These are phyloP conservation scores for Hyphopichia wangnamkhiaoensis DNA, from an alignment of 1,139 yeast genomes.

Conservation along the genomic window DNA sequence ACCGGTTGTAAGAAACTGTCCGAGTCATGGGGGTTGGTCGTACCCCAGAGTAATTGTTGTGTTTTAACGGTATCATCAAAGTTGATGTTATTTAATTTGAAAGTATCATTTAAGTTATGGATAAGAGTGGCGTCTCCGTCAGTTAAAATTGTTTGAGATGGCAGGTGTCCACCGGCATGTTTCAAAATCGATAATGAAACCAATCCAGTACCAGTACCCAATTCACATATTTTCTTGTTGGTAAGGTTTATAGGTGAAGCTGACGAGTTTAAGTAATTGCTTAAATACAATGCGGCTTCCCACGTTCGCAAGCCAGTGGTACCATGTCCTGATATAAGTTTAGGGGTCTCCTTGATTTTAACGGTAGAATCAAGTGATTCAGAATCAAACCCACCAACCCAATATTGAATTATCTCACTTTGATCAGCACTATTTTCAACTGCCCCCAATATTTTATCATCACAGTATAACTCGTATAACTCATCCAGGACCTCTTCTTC, in stretches of 20 bases:
- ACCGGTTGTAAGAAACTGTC: conserved; percentile 30
- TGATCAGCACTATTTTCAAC: conserved; percentile 44
- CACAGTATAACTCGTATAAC: conserved; percentile 56
- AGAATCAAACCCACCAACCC: conserved; percentile 26
- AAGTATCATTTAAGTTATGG: conserved; percentile 48
- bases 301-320: conserved; percentile 91
- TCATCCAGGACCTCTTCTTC: conserved; percentile 27
- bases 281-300: conserved; percentile 85
- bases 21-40: conserved; percentile 26
- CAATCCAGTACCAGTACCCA: conserved; percentile 93
- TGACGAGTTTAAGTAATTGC: conserved; percentile 41
- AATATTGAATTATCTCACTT: conserved; percentile 50
- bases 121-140: conserved; percentile 77
- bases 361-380: conserved; percentile 23
- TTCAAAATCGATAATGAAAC: conserved; percentile 60
- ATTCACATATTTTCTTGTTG: conserved; percentile 52
- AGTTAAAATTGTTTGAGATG: conserved; percentile 51
- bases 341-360: conserved; percentile 60
- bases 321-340: conserved; percentile 66
- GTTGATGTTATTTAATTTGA: conserved; percentile 43
- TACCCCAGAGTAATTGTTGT: conserved; percentile 61
- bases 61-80: conserved; percentile 13
- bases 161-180: conserved; percentile 21
- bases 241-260: conserved; percentile 9
- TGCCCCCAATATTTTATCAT: conserved; percentile 36